Percentiles rank a stretch among this genome's conserved stretches.
Conservation (phyloP, 140 eudicot genomes). For the Senecio squalidus region DNA sequence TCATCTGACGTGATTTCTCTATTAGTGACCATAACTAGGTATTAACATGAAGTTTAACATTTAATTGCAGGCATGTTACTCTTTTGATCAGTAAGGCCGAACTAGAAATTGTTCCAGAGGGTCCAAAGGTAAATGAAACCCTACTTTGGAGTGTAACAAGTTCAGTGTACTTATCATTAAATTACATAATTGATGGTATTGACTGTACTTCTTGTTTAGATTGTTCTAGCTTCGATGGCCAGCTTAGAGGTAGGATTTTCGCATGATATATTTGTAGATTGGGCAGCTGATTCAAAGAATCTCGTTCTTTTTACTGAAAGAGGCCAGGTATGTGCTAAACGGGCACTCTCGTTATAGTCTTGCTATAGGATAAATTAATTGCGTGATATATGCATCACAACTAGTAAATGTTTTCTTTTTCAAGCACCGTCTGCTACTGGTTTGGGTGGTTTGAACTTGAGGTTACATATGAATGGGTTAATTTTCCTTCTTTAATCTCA, state of each 20-base stretch:
- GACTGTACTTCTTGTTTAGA: constrained; percentile 32
- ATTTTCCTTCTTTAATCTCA: too few relatives aligned
- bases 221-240: constrained; percentile 93
- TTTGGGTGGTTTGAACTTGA: too few relatives aligned
- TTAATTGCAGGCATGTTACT: constrained; percentile 63
- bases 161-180: neutral
- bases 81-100: constrained; percentile 72
- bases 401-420: too few relatives aligned
- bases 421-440: neutral
- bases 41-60: neutral
- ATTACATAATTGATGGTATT: neutral
- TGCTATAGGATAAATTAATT: too few relatives aligned
- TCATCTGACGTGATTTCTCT: constrained; percentile 13
- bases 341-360: neutral
- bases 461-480: too few relatives aligned
- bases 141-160: constrained; percentile 3
- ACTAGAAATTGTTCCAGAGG: constrained; percentile 77
- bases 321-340: constrained; percentile 62
- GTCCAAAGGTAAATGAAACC: constrained; percentile 65
- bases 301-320: constrained; percentile 93
- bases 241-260: constrained; percentile 93
- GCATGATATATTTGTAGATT: constrained; percentile 89
- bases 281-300: constrained; percentile 83
- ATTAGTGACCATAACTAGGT: neutral
- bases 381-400: too few relatives aligned